Base-by-base conservation (phyloP, 805 yeast genomes). In the Metschnikowia baotianmanensis region DNA sequence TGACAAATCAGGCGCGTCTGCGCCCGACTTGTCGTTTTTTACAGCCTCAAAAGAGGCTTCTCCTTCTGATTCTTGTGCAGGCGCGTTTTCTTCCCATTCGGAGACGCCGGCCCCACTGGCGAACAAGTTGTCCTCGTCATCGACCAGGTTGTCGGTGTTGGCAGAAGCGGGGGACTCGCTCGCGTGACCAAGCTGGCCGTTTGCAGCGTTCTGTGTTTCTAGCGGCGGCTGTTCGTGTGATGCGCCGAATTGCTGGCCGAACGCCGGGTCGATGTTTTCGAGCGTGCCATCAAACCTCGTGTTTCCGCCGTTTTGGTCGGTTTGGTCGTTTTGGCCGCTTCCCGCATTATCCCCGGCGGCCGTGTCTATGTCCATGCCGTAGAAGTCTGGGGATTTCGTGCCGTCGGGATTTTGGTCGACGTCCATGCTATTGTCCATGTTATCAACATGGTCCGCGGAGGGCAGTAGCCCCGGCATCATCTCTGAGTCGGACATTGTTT, bases 401-500 rank as follows among this genome's bases (percentile, higher is more conserved):
- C 22, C 27, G 28, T 30, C 19, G 16, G 31, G 39, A 8, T 18
- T 27, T 9, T 15, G 33, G 36, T 34, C 44, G 18, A 34, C 38
- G 22, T 35, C 44, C 36, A 40, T 31, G 12, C 30, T 30, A 30
- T 34, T 18, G n/a, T 31, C 44, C 16, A 20, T 18, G 27, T 31
- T 26, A 31, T n/a, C n/a, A n/a, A n/a, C n/a, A n/a, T n/a, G n/a
- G n/a, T n/a, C n/a, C n/a, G n/a, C n/a, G n/a, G n/a, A n/a, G n/a
- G 49, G 50, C 47, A 40, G 50, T 38, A 46, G 52, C 16, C 48
- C 46, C 21, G 31, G 36, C 22, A 44, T 36, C 45, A 46, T 32
- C 16, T 48, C 52, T n/a, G 51, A 41, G 42, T 48, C 47, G 7
- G 52, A 48, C 52, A 48, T 48, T 22, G n/a, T n/a, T n/a, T n/a